These are phyloP conservation scores for Handroanthus guayacan DNA, from an alignment of 257 asterid genomes.

Conservation along the genomic window DNA sequence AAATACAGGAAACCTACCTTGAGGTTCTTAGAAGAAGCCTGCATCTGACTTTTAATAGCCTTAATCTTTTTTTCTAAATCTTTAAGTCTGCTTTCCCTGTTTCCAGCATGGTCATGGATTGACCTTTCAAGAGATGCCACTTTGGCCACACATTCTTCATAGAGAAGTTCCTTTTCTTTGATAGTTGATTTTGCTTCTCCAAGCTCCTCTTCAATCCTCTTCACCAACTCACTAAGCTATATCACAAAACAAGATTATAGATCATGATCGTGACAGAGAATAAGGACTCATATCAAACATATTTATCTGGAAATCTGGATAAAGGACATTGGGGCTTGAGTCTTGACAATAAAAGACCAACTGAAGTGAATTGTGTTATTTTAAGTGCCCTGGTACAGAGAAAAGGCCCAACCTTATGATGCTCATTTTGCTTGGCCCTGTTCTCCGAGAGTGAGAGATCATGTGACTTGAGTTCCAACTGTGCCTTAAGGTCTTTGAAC, in stretches of 20 bases:
- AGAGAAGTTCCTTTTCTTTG: slow-evolving; percentile 65
- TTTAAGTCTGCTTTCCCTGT: slow-evolving; percentile 78
- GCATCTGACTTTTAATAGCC: slow-evolving; percentile 71
- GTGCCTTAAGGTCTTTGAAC: slow-evolving; percentile 82
- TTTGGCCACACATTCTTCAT: slow-evolving; percentile 65
- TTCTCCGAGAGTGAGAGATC: slow-evolving; percentile 84
- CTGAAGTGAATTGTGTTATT: slow-evolving; percentile 7
- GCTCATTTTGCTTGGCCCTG: slow-evolving; percentile 95
- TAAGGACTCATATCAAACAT: slow-evolving; percentile 9
- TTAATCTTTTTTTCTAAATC: slow-evolving; percentile 86
- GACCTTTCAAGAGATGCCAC: slow-evolving; percentile 81
- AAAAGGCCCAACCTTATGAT: slow-evolving; percentile 80
- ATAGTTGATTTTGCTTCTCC: slow-evolving; percentile 69
- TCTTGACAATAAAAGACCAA: slow-evolving; percentile 24
- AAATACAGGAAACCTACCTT: slow-evolving; percentile 56
- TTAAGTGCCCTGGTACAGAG: slow-evolving; percentile 22
- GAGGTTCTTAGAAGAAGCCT: slow-evolving; percentile 75
- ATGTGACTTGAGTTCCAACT: slow-evolving; percentile 87
- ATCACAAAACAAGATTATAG: slow-evolving; percentile 34
- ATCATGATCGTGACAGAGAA: slow-evolving; percentile 18
- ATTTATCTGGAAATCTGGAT: slow-evolving; percentile 7
- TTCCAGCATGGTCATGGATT: slow-evolving; percentile 82
- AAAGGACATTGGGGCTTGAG: slow-evolving; percentile 17
- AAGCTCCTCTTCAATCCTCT: slow-evolving; percentile 79
- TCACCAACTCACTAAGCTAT: slow-evolving; percentile 88